phyloP scores from a whole-genome alignment of 2,329 filamentous ascomycete species.

The Colletotrichum spinosum region DNA sequence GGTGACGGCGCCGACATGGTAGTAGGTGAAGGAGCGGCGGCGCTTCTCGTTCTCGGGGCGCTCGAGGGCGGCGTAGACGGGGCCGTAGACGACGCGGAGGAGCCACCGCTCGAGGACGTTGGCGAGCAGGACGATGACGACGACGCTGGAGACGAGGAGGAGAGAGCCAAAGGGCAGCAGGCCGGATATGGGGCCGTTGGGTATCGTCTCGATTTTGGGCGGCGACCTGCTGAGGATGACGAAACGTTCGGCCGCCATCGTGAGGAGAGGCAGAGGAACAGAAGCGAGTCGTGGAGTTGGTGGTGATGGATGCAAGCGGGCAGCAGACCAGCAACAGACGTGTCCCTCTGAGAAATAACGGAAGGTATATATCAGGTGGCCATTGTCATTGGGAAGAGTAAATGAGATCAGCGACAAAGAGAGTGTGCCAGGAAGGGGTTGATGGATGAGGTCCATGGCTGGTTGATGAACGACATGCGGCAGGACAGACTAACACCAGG shows the following conservation, averaged over 20 bases:
- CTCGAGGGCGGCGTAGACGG: conserved; percentile 16
- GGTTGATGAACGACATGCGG: too few relatives aligned
- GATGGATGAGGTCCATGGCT: too few relatives aligned
- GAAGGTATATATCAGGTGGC: too few relatives aligned
- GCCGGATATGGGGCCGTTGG: conserved; percentile 28
- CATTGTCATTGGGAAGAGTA: too few relatives aligned
- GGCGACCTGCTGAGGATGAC: conserved; percentile 8
- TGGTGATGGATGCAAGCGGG: too few relatives aligned
- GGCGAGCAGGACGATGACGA: conserved; percentile 32
- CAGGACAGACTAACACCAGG: too few relatives aligned
- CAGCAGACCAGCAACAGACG: too few relatives aligned
- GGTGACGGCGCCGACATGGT: conserved; percentile 36
- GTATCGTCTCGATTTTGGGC: conserved; percentile 31
- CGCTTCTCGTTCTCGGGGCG: conserved; percentile 34
- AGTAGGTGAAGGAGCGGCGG: conserved; percentile 37
- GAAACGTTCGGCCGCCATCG: neutral
- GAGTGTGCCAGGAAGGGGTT: too few relatives aligned
- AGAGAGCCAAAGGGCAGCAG: conserved; percentile 27
- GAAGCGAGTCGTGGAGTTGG: too few relatives aligned
- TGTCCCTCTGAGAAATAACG: too few relatives aligned
- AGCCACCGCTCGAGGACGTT: conserved; percentile 36
- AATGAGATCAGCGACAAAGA: too few relatives aligned
- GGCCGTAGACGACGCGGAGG: conserved; percentile 28
- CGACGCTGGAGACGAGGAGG: conserved; percentile 31
- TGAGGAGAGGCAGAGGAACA: neutral